Conservation (phyloP, 1,139 yeast genomes). For the Blastobotrys ciferrii region DNA sequence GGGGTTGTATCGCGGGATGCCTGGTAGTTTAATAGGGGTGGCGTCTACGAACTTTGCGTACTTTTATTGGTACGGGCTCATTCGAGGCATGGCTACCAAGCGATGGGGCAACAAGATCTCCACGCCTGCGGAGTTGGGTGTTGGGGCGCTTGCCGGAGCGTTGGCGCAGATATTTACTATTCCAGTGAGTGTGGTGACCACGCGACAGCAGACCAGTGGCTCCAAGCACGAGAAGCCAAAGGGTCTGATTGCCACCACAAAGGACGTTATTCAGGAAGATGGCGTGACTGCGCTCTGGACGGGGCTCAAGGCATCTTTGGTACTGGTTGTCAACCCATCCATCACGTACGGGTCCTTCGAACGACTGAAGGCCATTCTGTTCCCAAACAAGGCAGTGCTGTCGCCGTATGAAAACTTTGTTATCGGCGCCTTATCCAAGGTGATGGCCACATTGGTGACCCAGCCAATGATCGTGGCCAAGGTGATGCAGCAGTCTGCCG, state of each 20-base stretch:
- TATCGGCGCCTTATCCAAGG: conserved; percentile 76
- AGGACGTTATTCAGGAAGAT: conserved; percentile 60
- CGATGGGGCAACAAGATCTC: conserved; percentile 40
- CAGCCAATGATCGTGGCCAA: conserved; percentile 86
- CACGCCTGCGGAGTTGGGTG: conserved; percentile 67
- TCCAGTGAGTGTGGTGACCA: conserved; percentile 79
- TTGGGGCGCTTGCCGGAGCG: conserved; percentile 86
- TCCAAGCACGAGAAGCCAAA: conserved; percentile 33
- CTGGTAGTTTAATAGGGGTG: conserved; percentile 67
- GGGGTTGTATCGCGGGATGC: conserved; percentile 75
- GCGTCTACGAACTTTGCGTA: conserved; percentile 82
- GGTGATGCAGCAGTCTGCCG: conserved; percentile 68
- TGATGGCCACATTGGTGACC: conserved; percentile 75
- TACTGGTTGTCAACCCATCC: conserved; percentile 79
- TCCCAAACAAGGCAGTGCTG: conserved; percentile 47
- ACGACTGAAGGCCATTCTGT: conserved; percentile 58
- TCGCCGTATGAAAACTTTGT: conserved; percentile 67
- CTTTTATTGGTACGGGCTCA: conserved; percentile 81
- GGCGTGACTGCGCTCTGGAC: conserved; percentile 78
- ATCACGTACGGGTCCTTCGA: conserved; percentile 85
- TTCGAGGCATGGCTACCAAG: conserved; percentile 56
- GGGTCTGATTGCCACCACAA: conserved; percentile 48
- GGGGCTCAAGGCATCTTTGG: conserved; percentile 78
- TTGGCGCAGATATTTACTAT: conserved; percentile 78
- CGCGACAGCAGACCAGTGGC: conserved; percentile 65